phyloP scores from a whole-genome alignment of 2,329 filamentous ascomycete genomes.

The Fusarium albosuccineum region DNA sequence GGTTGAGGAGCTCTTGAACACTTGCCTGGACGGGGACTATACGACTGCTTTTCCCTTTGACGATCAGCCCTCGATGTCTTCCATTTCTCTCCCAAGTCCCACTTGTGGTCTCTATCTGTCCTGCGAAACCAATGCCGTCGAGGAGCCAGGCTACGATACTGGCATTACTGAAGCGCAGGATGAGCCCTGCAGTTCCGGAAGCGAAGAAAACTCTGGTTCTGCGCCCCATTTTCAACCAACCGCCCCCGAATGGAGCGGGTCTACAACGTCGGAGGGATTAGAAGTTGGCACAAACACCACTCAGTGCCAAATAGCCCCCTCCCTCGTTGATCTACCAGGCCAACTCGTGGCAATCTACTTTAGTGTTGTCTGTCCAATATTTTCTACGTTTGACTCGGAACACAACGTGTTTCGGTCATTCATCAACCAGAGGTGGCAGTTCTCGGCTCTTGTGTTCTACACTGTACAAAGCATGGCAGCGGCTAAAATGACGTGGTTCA shows the following conservation, averaged over 20 bases:
- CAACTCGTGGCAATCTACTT: constrained; percentile 8
- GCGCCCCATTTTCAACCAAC: background rate
- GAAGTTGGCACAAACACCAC: background rate
- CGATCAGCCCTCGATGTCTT: no score
- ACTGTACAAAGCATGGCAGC: constrained; percentile 3
- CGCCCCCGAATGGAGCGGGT: background rate
- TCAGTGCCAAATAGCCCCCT: background rate
- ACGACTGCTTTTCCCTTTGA: no score
- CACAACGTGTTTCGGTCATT: constrained; percentile 2
- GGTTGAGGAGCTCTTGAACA: no score
- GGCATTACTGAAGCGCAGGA: background rate
- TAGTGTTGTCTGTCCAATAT: constrained; percentile 1
- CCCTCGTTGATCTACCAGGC: background rate
- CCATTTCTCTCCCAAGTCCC: no score
- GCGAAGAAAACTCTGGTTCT: background rate
- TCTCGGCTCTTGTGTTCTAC: constrained; percentile 1
- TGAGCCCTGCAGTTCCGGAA: background rate
- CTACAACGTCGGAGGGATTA: background rate
- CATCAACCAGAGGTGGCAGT: background rate
- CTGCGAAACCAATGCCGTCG: background rate
- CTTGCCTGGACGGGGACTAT: no score
- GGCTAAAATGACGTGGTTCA: background rate
- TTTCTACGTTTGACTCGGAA: constrained; percentile 5
- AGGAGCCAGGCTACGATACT: background rate
- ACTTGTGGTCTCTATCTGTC: background rate